A percentile compares a stretch with the other conserved stretches of the same genome.
These are phyloP conservation scores for Aspergillus asperescens DNA, from an alignment of 495 filamentous ascomycete genomes.

Conservation along the genomic window DNA sequence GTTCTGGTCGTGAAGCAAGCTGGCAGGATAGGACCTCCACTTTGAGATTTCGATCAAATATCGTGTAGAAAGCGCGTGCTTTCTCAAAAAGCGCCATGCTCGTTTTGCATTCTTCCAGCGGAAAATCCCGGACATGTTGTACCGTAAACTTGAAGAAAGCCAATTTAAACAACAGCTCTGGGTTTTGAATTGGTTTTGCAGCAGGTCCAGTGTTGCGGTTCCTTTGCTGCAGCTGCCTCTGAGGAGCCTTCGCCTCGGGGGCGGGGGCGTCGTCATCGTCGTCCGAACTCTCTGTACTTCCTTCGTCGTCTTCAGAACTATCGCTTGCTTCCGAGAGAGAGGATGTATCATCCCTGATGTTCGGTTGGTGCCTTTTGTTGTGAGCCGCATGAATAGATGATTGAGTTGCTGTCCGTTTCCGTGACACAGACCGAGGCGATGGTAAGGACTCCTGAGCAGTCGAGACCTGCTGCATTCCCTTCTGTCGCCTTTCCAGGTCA, in stretches of 20 bases:
- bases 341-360: background rate
- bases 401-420: background rate
- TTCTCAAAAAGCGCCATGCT: conserved; percentile 19
- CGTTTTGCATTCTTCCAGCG: conserved; percentile 11
- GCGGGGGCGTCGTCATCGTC: background rate
- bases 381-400: background rate
- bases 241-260: too few relatives aligned
- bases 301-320: background rate
- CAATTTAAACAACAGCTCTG: conserved; percentile 11
- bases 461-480: background rate
- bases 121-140: conserved; percentile 11
- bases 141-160: conserved; percentile 9
- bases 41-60: conserved; percentile 2
- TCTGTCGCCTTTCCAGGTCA: background rate
- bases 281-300: background rate
- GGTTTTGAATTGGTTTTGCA: background rate
- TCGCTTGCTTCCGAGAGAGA: background rate
- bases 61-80: conserved; percentile 19
- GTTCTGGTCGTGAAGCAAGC: conserved; percentile 13
- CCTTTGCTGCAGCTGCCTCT: too few relatives aligned
- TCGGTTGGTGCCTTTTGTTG: background rate
- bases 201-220: background rate
- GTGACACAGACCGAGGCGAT: background rate
- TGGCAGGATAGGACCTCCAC: conserved; percentile 17
- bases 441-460: background rate